Evolutionary conservation across 2,329 filamentous ascomycete genomes (phyloP).

Genomic region (Colletotrichum trifolii): DNA sequence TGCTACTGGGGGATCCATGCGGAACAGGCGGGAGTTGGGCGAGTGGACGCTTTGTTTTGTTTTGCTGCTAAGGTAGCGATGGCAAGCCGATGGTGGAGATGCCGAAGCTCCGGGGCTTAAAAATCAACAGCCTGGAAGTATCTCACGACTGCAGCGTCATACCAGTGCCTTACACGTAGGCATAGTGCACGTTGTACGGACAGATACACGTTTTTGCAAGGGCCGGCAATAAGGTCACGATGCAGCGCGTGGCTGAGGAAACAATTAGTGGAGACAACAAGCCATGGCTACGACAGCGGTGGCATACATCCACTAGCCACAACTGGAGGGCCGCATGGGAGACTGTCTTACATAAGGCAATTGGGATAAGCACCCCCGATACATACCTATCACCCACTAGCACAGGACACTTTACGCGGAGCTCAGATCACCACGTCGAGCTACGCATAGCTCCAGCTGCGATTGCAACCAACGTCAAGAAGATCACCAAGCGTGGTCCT

Average conservation of each 20-base stretch:
- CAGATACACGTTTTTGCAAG: background rate
- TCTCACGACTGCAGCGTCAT: too few species aligned
- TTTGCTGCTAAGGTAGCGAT: constrained; percentile 1
- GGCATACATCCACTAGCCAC: background rate
- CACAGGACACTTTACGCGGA: constrained; percentile 29
- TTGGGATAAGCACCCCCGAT: background rate
- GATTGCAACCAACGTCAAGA: background rate
- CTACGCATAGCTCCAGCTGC: background rate
- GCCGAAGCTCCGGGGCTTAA: constrained; percentile 26
- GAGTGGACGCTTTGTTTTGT: background rate
- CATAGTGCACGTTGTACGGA: too few species aligned
- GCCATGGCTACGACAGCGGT: background rate
- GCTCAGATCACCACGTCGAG: constrained; percentile 1
- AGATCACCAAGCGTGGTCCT: background rate
- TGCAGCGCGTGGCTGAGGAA: constrained; percentile 16
- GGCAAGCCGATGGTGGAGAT: constrained; percentile 18
- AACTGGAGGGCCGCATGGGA: background rate
- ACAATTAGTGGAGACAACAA: background rate
- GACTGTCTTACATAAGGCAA: too few species aligned
- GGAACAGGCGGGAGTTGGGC: constrained; percentile 25
- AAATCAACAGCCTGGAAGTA: background rate
- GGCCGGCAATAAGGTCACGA: too few species aligned
- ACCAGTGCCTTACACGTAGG: too few species aligned
- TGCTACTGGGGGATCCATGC: constrained; percentile 5
- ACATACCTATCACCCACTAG: constrained; percentile 11